Evolutionary conservation across 2,329 filamentous ascomycete species (phyloP), one percentile per base, ranked within the genome.

Genomic region (Calonectria pseudoreteaudii): DNA sequence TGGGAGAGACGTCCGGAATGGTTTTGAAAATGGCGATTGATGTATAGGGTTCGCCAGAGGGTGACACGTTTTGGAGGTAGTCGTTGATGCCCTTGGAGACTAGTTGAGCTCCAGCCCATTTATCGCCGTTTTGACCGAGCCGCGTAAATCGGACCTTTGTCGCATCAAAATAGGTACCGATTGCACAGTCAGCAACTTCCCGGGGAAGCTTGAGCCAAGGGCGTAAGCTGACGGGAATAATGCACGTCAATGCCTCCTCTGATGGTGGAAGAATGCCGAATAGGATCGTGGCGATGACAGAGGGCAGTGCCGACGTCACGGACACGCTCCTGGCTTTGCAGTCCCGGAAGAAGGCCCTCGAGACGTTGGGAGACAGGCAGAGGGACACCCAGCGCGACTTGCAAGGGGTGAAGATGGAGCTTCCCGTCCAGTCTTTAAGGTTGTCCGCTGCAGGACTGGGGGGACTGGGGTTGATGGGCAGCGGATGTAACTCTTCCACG

Each of bases 401-500:
- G 68, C 73, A 76, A 7, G 18, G 83, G 58, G 5, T 73, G 74
- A 8, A 81, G 79, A 68, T 88, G 82, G 41, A 77, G 81, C n/a
- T 78, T 11, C 84, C 85, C 9, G 83, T 82, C 85, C 85, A 87
- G 20, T 81, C 80, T 23, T 80, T 81, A 58, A 86, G 83, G 3
- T 85, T 58, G 20, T 80, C 75, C 44, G 79, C 81, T 6, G 82
- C 60, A 26, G 88, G 79, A 71, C 81, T 86, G 0, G 77, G 64
- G 23, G 84, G 76, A 0, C 84, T 84, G 53, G 69, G 34, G 3
- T 67, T 56, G 4, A 87, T 70, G 0, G 84, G 77, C 67, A 86
- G 82, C 0, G 84, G 80, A 56, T 87, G 85, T 5, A 86, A 71
- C 5, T 79, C 79, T 72, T 88, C 87, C 3, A 88, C 78, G 11